These are phyloP conservation scores for Chlamydomonas sp. DNA, from an alignment of 139 green algal species.

Conservation along the genomic window DNA sequence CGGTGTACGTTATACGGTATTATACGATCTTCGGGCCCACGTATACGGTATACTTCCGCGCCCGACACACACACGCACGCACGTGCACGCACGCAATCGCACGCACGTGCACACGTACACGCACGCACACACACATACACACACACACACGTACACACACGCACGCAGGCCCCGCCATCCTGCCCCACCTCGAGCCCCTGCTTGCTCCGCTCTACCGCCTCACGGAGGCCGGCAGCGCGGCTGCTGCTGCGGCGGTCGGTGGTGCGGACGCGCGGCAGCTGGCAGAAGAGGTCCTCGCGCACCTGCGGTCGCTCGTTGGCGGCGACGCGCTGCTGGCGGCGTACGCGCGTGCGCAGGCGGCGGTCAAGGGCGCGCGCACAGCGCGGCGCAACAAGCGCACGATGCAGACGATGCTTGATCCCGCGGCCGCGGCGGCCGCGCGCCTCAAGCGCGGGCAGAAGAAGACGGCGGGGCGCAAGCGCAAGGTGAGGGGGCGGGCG, in stretches of 20 bases:
- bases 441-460: conserved; percentile 46
- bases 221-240: conserved; percentile 36
- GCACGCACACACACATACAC: not conserved
- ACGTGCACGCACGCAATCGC: too few species aligned
- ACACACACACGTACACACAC: not conserved
- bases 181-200: conserved; percentile 55
- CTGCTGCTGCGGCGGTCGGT: too few species aligned
- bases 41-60: too few species aligned
- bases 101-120: too few species aligned
- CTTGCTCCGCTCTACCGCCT: conserved; percentile 74
- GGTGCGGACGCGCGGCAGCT: conserved; percentile 22
- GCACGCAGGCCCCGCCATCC: conserved; percentile 19
- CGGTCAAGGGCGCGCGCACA: conserved; percentile 31
- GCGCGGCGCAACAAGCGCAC: conserved; percentile 25
- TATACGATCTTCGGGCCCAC: too few species aligned
- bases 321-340: conserved; percentile 55
- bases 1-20: too few species aligned
- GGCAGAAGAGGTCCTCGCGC: conserved; percentile 62
- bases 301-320: conserved; percentile 59
- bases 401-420: conserved; percentile 60
- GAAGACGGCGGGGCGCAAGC: conserved; percentile 51
- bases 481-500: too few species aligned
- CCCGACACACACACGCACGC: too few species aligned
- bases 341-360: conserved; percentile 53
- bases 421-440: conserved; percentile 54